Base-by-base conservation (phyloP, 371 early-diverging fungal species). In the Blyttiomyces sp. region DNA sequence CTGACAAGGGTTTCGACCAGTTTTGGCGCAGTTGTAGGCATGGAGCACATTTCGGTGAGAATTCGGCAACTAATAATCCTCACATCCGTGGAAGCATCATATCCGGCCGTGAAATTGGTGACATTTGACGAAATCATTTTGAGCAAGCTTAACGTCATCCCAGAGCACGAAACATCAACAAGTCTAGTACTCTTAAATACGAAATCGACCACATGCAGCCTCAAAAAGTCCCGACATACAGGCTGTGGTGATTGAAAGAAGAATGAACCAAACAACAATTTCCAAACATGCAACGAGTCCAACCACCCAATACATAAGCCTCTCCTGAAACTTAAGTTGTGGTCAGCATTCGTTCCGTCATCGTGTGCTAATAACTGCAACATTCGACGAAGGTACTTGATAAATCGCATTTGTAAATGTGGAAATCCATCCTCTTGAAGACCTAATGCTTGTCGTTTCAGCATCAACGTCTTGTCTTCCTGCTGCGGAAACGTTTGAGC, bases 231-330 rank as follows among this genome's bases (percentile, higher is more conserved):
- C 4, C 19, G 36, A 9, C 9, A 36, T 21, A 4, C 13, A 19
- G 28, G 51, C 31, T 7, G 42, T 31, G 17, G 61, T 32, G 27
- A 34, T 7, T 26, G 39, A 33, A 58, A 65, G 36, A 66, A 71
- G 2, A 23, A 7, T 13, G 44, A 24, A 27, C 64, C 54, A n/a
- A 61, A 46, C 27, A 71, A 42, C 1, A 54, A 9, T 33, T 49
- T 52, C 72, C 72, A 72, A 4, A 56, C 66, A n/a, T 57, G 32
- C 1, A 62, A 31, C 11, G 44, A 52, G 34, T 68, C 68, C 61
- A 72, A 55, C 62, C 55, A 59, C 27, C 55, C 45, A 26, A 71
- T 30, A 34, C 44, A 35, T 6, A 53, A 49, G 43, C 31, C 35
- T 6, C 62, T 54, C 19, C 43, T 39, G 2, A 39, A 17, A 31